Evolutionary conservation across 1,284 basidiomycete genomes (phyloP).

Genomic region (Cryptococcus floricola): DNA sequence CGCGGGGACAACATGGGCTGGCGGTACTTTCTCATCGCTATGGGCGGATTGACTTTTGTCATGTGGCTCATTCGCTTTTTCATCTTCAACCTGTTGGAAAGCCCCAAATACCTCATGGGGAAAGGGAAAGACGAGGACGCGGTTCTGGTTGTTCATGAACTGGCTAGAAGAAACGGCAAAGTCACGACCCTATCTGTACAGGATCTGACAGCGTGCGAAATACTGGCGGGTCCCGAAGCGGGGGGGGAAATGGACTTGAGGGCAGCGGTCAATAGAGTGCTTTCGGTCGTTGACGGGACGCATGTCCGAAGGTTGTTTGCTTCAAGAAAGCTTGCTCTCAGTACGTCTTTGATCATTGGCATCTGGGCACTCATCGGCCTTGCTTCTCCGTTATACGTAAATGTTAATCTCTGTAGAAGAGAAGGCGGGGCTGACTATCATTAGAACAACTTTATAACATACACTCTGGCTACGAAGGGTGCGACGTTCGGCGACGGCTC

Average conservation of each 20-base stretch:
- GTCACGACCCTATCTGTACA: slow-evolving; percentile 54
- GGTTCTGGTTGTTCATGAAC: slow-evolving; percentile 50
- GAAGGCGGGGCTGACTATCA: background rate
- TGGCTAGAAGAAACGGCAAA: slow-evolving; percentile 57
- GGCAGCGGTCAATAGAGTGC: slow-evolving; percentile 27
- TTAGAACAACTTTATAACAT: slow-evolving; percentile 55
- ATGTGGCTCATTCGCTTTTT: slow-evolving; percentile 43
- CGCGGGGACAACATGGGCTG: slow-evolving; percentile 34
- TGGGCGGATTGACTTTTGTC: slow-evolving; percentile 54
- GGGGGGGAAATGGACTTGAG: slow-evolving; percentile 10
- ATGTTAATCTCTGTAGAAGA: background rate
- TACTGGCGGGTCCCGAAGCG: slow-evolving; percentile 11
- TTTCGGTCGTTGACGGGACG: slow-evolving; percentile 52
- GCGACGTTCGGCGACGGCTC: slow-evolving; percentile 38
- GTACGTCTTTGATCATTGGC: slow-evolving; percentile 56
- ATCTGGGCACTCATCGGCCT: slow-evolving; percentile 63
- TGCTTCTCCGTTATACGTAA: slow-evolving; percentile 55
- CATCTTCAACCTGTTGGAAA: slow-evolving; percentile 55
- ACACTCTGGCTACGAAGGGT: slow-evolving; percentile 52
- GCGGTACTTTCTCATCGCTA: slow-evolving; percentile 56
- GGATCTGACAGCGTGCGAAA: slow-evolving; percentile 48
- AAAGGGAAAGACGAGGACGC: slow-evolving; percentile 61
- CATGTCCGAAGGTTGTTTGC: slow-evolving; percentile 57
- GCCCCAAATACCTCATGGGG: slow-evolving; percentile 53
- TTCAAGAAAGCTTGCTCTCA: slow-evolving; percentile 54